Evolutionary conservation across 257 asterid species (phyloP).

Genomic region (Solanum corneliomulleri): DNA sequence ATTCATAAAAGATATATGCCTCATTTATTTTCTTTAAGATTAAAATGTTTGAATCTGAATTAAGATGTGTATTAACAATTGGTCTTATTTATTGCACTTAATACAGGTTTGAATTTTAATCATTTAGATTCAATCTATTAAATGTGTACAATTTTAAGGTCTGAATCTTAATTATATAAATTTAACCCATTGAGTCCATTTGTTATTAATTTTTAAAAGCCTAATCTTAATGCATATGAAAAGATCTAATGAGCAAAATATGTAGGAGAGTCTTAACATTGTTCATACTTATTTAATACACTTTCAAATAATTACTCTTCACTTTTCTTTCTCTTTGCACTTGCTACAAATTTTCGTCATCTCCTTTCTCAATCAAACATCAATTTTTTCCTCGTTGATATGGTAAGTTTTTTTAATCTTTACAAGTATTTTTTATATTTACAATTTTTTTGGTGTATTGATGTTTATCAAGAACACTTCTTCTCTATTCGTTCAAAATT

Average conservation of each 20-base stretch:
- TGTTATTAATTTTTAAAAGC: no score
- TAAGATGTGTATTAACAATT: neutral
- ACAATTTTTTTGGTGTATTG: neutral
- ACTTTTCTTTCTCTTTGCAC: neutral
- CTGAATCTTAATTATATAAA: neutral
- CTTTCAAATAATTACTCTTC: neutral
- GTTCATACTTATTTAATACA: neutral
- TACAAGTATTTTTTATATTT: no score
- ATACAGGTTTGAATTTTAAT: no score
- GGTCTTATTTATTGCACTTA: neutral
- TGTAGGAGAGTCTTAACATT: neutral
- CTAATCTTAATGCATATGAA: neutral
- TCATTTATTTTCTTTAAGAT: no score
- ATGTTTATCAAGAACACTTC: neutral
- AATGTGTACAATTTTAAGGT: no score
- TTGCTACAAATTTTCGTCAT: neutral
- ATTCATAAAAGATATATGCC: neutral
- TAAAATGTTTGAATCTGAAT: no score
- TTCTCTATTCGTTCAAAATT: neutral
- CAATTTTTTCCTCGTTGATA: neutral
- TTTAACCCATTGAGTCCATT: neutral
- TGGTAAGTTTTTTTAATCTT: neutral
- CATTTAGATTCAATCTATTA: neutral
- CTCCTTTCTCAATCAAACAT: neutral
- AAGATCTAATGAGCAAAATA: neutral